Base-by-base conservation (phyloP, 345 rosid genomes). In the Mercurialis annua region DNA sequence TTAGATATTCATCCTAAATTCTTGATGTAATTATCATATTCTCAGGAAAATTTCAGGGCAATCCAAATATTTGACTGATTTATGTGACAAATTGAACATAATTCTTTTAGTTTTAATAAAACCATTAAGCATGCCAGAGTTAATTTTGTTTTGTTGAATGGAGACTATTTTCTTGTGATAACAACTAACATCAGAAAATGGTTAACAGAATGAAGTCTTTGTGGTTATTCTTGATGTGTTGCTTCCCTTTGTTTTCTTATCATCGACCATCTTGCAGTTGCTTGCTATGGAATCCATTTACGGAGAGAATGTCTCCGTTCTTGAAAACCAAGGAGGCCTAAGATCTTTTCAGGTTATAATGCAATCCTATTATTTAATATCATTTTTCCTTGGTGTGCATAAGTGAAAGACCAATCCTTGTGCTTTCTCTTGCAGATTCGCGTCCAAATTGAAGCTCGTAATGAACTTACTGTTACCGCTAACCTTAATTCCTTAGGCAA, bases 201-300 rank as follows among this genome's bases (percentile, higher is more conserved):
- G 16, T 58, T 58, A 20, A 27, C 15, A 20, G 27, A 38, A 30
- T 18, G 40, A 36, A 11, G 20, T 30, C 38, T 48, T 29, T 47
- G 48, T 10, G 23, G 14, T 43, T 61, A 29, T 52, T n/a, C 24
- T 55, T 55, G 21, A 31, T 55, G 30, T 58, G 24, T 23, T 48
- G 60, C 16, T 30, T 34, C 23, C 44, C 30, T 9, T 29, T 67
- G 34, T 12, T 34, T 33, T 20, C 23, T 54, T 1, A 23, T 62
- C 56, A 29, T 27, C 70, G 6, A 58, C 40, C 49, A 46, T 70
- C 49, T 61, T 76, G 74, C 78, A 92, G 98, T 71, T 92, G 76
- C 87, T 92, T 52, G 98, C 78, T 8, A 16, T 92, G 80, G 86
- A 83, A 71, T 85, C 90, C 21, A 92, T 92, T 46, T 92, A 80